phyloP scores from a whole-genome alignment of 192 early-diverging fungal genomes.

The Spinellus fusiger region DNA sequence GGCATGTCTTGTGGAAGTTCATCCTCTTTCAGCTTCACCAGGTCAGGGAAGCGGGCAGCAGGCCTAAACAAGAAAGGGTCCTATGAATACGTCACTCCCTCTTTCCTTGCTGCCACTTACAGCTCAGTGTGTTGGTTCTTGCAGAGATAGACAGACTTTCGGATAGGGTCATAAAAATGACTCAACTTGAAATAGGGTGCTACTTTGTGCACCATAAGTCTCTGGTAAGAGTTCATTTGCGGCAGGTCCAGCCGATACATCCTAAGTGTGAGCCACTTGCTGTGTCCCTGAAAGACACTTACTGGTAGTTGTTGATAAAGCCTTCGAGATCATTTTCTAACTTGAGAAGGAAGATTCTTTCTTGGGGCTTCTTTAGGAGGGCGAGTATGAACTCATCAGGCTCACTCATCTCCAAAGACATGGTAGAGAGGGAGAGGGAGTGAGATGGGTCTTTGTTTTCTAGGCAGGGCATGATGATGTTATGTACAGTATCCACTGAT shows the following conservation, averaged over 20 bases:
- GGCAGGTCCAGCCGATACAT: slow-evolving; percentile 54
- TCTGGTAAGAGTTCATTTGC: slow-evolving; percentile 68
- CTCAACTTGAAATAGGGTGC: slow-evolving; percentile 63
- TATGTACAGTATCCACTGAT: neutral
- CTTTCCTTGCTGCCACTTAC: slow-evolving; percentile 31
- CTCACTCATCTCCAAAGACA: slow-evolving; percentile 1
- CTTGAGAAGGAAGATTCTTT: slow-evolving; percentile 64
- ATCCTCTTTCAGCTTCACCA: slow-evolving; percentile 41
- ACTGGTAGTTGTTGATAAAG: slow-evolving; percentile 56
- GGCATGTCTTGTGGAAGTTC: slow-evolving; percentile 25
- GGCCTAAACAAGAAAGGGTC: slow-evolving; percentile 19
- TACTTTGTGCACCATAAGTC: slow-evolving; percentile 65
- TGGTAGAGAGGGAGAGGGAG: too few species aligned
- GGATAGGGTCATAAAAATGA: slow-evolving; percentile 50
- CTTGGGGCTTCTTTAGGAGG: slow-evolving; percentile 54
- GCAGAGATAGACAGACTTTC: slow-evolving; percentile 49
- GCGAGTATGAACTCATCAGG: slow-evolving; percentile 58
- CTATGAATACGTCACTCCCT: neutral
- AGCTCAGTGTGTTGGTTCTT: slow-evolving; percentile 49
- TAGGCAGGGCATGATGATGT: neutral
- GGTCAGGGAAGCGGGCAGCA: slow-evolving; percentile 39
- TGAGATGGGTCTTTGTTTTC: neutral
- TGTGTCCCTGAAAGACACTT: slow-evolving; percentile 4
- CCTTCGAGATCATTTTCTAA: slow-evolving; percentile 56
- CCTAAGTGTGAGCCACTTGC: slow-evolving; percentile 19